Base-by-base conservation (phyloP, 2,329 filamentous ascomycete species). In the Neonectria neomacrospora region DNA sequence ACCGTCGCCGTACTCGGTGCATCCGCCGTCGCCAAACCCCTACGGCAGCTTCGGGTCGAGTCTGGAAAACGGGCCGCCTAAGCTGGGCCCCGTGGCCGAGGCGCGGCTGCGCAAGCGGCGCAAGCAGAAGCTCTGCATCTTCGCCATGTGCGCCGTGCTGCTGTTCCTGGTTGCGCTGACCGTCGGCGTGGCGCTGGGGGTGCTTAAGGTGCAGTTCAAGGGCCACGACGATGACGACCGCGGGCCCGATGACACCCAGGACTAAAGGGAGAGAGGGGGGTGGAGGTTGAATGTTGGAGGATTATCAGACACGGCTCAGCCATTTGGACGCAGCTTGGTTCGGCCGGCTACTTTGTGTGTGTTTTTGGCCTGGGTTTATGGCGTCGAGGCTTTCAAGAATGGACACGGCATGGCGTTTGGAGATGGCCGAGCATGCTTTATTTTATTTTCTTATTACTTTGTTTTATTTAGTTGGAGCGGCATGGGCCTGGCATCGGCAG, bases 131-230 rank as follows among this genome's bases (percentile, higher is more conserved):
- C 60, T 75, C 5, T 73, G 73, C 26, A 44, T 71, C 18, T 32
- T 74, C 20, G 41, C 63, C 42, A 16, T 71, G 45, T 66, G 66
- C 22, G 61, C 58, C 6, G n/a, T 73, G 12, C 18, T 71, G 18
- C 44, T 75, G n/a, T 71, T 75, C 55, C 45, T 70, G 3, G 41
- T 74, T 42, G 72, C 70, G 12, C 47, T 75, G 34, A 64, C 70
- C n/a, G 57, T 75, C 8, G 73, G 73, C 3, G 55, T 75, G 12
- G 63, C 73, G 16, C 51, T 75, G 50, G 73, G 73, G 3, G 69
- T 75, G 7, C 56, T 73, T 7, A 74, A 72, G 41, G 58, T 67
- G 18, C 67, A 69, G 34, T 69, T 67, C 51, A 67, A 63, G 22
- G 22, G 37, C 48, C 20, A 54, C 32, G 28, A 68, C 3, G 54